Evolutionary conservation across 345 rosid species (phyloP), one percentile per base, ranked within the genome.

Genomic region (Excoecaria cochinchinensis): DNA sequence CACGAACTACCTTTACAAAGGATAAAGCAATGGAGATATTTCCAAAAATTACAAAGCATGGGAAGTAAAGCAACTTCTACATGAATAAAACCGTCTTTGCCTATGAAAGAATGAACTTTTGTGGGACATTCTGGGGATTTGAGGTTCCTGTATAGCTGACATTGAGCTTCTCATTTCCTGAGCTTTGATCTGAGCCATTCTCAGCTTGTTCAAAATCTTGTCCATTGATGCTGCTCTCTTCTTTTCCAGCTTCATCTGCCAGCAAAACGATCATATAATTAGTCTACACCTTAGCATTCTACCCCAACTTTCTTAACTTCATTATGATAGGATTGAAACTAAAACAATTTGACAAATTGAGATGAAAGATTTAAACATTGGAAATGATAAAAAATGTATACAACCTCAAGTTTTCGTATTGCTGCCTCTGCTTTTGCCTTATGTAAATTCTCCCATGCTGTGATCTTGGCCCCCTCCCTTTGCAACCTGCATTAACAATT

Each of bases 391-490:
- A 11, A 40, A 21, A 46, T 59, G 14, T 16, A n/a, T 25, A 15
- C 12, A 39, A 95, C 99, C 99, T 95, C 98, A 0, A 95, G 94
- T 80, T 90, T 93, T 74, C 92, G 70, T 25, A 93, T 87, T 58
- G 98, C 92, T 6, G 99, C 98, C 85, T 95, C 97, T n/a, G 98
- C 99, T 87, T 91, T 95, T 51, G 98, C 97, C 81, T 88, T 91
- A 83, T 95, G 99, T 76, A 95, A 75, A 80, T 91, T 95, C 75
- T 95, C 99, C 99, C 99, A 95, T 44, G 99, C 99, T 3, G 84
- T 80, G 74, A 95, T 95, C 87, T 88, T 89, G 24, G 96, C 94
- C 89, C 92, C 99, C 75, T 93, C 94, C 83, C 98, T 86, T 67
- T 86, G 90, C 63, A 86, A 76, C 81, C 99, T 95, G 85, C 85